Percentiles rank a stretch among this genome's conserved stretches.
Conservation (phyloP, 257 asterid genomes). For the Fraxinus cuspidata region DNA sequence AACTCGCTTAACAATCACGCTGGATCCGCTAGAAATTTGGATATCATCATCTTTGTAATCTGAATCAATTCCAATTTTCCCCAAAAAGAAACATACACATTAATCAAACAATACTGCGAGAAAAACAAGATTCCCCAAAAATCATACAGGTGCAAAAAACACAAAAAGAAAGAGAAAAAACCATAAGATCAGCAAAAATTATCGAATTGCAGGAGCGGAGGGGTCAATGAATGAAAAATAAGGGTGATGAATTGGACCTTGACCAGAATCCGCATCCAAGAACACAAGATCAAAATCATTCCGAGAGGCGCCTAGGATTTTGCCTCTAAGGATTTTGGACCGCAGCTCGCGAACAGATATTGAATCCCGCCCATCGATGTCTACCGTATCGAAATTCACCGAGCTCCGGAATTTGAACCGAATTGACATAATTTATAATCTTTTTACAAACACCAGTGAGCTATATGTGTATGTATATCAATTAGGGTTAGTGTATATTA, state of each 20-base stretch:
- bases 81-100: neutral
- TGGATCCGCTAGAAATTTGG: neutral
- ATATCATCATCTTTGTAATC: neutral
- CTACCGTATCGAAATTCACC: conserved; percentile 54
- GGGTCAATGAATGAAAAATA: neutral
- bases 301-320: conserved; percentile 32
- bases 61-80: neutral
- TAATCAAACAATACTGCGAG: conserved; percentile 4
- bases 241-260: conserved; percentile 44
- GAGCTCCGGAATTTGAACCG: conserved; percentile 83
- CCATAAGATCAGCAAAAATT: neutral
- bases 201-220: neutral
- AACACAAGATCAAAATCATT: conserved; percentile 81
- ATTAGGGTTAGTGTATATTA: neutral
- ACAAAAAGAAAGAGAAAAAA: neutral
- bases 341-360: conserved; percentile 63
- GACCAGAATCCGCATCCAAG: conserved; percentile 62
- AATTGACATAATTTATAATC: conserved; percentile 58
- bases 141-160: neutral
- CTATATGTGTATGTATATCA: neutral
- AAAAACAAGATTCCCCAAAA: neutral
- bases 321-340: conserved; percentile 46
- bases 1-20: neutral
- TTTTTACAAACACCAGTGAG: neutral
- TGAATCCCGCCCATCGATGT: conserved; percentile 60